A percentile compares a stretch with the other conserved stretches of the same genome.
Conservation (phyloP, 805 yeast genomes). For the Candida insectalens region DNA sequence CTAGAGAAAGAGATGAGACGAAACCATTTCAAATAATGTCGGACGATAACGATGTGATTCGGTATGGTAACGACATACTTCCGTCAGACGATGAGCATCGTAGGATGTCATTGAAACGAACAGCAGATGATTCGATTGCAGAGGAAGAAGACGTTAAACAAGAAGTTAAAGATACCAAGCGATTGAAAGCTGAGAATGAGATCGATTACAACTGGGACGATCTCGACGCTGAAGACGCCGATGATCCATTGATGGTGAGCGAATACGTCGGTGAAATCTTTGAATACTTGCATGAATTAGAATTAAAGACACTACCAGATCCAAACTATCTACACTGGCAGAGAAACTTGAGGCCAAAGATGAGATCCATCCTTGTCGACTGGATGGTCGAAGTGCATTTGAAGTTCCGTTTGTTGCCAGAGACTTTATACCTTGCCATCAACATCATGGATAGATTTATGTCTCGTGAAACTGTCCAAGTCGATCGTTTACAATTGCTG, state of each 20-base stretch:
- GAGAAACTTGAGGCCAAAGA: conserved; percentile 62
- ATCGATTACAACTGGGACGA: conserved; percentile 48
- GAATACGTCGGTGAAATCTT: conserved; percentile 88
- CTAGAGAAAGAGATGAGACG: background rate
- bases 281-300: conserved; percentile 65
- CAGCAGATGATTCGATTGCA: background rate
- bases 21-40: background rate
- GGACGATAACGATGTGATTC: background rate
- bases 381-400: conserved; percentile 89
- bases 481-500: conserved; percentile 72
- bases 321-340: conserved; percentile 58
- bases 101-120: conserved; percentile 28
- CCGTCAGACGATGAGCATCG: conserved; percentile 15
- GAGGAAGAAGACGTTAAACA: background rate
- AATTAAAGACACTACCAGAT: conserved; percentile 63
- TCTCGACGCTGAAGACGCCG: conserved; percentile 57
- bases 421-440: conserved; percentile 73
- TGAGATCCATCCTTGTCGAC: conserved; percentile 83
- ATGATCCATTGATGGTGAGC: conserved; percentile 80
- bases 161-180: background rate
- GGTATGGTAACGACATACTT: too few species aligned
- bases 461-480: conserved; percentile 61
- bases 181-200: conserved; percentile 1
- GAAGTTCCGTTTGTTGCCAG: conserved; percentile 75
- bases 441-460: conserved; percentile 84